A percentile compares a stretch with the other conserved stretches of the same genome.
These are phyloP conservation scores for Neophaeococcomyces mojaviensis DNA, from an alignment of 2,329 filamentous ascomycete species.

Conservation along the genomic window DNA sequence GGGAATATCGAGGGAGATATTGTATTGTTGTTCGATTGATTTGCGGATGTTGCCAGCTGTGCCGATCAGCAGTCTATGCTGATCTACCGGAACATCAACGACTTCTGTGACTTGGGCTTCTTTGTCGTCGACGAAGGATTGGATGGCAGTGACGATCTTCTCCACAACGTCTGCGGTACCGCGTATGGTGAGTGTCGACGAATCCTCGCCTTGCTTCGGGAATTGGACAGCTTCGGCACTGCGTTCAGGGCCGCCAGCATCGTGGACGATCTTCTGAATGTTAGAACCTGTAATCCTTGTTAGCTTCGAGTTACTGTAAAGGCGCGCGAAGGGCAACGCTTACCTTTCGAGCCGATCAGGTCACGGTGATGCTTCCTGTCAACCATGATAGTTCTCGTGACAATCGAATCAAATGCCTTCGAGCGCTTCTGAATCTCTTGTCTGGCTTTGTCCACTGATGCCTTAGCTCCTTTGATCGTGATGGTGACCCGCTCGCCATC, in stretches of 20 bases:
- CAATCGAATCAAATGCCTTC: constrained; percentile 80
- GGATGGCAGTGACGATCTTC: constrained; percentile 75
- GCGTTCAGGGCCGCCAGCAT: constrained; percentile 84
- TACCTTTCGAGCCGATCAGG: constrained; percentile 76
- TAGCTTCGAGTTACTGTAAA: background rate
- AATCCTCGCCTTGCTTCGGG: constrained; percentile 77
- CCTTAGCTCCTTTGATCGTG: constrained; percentile 83
- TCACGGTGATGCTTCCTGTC: constrained; percentile 88
- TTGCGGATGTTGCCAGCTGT: constrained; percentile 83
- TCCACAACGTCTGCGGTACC: constrained; percentile 77
- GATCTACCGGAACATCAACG: constrained; percentile 77
- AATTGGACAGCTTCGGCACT: constrained; percentile 88
- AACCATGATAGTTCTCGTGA: constrained; percentile 76
- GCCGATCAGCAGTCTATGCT: constrained; percentile 86
- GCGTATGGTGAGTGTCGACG: constrained; percentile 79
- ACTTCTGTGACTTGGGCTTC: constrained; percentile 73
- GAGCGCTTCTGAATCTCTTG: constrained; percentile 82
- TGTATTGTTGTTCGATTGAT: constrained; percentile 77
- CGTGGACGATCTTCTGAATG: constrained; percentile 75
- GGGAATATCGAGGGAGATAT: constrained; percentile 81
- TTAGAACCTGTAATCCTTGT: constrained; percentile 55
- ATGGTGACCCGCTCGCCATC: constrained; percentile 76
- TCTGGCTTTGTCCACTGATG: constrained; percentile 84
- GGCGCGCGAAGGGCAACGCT: constrained; percentile 27
- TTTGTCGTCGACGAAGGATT: constrained; percentile 72